These are phyloP conservation scores for Lepidium didymum DNA, from an alignment of 345 rosid species.

Conservation along the genomic window DNA sequence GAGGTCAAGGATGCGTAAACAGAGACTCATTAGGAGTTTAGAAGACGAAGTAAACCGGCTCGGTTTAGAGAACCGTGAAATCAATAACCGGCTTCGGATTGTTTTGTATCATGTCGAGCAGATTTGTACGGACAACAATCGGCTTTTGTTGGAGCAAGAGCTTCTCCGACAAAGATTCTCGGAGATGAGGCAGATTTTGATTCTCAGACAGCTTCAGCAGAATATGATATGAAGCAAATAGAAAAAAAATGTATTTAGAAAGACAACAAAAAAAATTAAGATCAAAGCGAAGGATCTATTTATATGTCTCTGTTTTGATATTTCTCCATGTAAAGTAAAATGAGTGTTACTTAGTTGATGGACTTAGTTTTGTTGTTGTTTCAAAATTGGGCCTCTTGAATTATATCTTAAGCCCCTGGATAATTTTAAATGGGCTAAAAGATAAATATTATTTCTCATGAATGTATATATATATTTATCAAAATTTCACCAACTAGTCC, in stretches of 20 bases:
- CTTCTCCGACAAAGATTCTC: constrained; percentile 52
- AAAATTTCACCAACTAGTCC: not conserved
- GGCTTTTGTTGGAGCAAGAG: constrained; percentile 48
- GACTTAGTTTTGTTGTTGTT: not conserved
- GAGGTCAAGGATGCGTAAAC: constrained; percentile 78
- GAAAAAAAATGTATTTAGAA: not conserved
- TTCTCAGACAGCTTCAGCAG: constrained; percentile 48
- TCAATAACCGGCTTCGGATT: constrained; percentile 46
- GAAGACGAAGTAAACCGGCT: constrained; percentile 63
- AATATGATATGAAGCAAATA: constrained; percentile 1
- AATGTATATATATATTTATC: too few relatives aligned
- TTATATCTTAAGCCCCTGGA: not conserved
- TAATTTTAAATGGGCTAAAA: not conserved
- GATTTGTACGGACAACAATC: constrained; percentile 43
- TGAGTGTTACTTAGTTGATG: not conserved
- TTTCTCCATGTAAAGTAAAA: constrained; percentile 3
- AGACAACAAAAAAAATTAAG: not conserved
- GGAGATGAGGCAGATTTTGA: constrained; percentile 42
- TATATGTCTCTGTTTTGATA: not conserved
- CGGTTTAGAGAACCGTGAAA: constrained; percentile 55
- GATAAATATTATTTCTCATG: not conserved
- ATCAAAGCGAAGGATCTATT: constrained; percentile 9
- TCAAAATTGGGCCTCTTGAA: not conserved
- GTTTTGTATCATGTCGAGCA: constrained; percentile 32
- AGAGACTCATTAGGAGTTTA: constrained; percentile 64